A percentile compares a stretch with the other conserved stretches of the same genome.
These are phyloP conservation scores for Phytopythium ostracodes DNA, from an alignment of 352 stramenopile species.

Conservation along the genomic window DNA sequence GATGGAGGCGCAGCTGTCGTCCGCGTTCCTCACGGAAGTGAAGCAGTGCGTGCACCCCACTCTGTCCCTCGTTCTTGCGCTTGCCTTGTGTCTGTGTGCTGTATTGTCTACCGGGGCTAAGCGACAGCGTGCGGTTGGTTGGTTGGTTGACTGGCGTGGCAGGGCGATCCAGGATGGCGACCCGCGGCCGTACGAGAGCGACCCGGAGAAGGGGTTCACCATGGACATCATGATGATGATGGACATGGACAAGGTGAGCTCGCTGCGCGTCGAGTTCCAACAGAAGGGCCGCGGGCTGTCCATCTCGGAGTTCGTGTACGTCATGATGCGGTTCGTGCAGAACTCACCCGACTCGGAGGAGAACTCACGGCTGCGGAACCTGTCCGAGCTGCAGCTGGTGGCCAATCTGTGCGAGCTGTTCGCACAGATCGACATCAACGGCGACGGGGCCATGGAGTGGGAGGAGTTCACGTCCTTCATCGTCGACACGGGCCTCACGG, in stretches of 20 bases:
- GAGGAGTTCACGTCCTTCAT: conserved; percentile 92
- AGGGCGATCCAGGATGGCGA: conserved; percentile 14
- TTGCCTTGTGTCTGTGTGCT: too few species aligned
- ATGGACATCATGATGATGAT: conserved; percentile 93
- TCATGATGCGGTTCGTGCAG: conserved; percentile 84
- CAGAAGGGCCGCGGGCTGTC: conserved; percentile 75
- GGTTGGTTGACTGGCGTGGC: too few species aligned
- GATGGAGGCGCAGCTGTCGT: conserved; percentile 13
- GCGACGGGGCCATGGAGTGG: conserved; percentile 90
- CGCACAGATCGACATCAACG: conserved; percentile 90
- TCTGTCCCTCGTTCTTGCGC: not conserved
- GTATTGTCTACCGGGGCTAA: not conserved
- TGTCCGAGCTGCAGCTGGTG: conserved; percentile 75
- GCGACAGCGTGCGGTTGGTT: not conserved
- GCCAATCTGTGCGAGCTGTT: conserved; percentile 88
- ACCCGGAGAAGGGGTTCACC: conserved; percentile 82
- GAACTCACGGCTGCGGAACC: conserved; percentile 58
- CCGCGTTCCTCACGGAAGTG: conserved; percentile 35
- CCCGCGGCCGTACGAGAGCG: conserved; percentile 56
- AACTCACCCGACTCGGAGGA: conserved; percentile 42
- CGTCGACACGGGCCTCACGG: conserved; percentile 81
- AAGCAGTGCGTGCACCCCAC: conserved; percentile 15
- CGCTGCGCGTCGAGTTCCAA: conserved; percentile 82
- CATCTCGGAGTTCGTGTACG: conserved; percentile 83
- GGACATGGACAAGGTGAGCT: conserved; percentile 86